Evolutionary conservation across 2,329 filamentous ascomycete species (phyloP).

Genomic region (Xylariomycetidae sp.): DNA sequence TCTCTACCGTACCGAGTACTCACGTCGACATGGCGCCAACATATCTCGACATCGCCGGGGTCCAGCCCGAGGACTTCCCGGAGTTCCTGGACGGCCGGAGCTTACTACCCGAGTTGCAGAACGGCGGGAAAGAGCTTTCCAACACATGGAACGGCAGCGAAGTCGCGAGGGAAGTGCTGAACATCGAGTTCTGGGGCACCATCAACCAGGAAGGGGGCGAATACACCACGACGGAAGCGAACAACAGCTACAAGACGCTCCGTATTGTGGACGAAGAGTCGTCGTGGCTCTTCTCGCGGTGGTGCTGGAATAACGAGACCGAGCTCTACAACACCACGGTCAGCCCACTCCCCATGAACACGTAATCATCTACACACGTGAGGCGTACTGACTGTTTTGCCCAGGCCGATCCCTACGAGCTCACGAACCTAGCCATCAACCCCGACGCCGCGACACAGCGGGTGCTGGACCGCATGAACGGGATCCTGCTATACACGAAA

Average conservation of each 20-base stretch:
- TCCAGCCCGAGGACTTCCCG: conserved; percentile 13
- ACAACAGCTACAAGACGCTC: conserved; percentile 23
- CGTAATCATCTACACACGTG: neutral
- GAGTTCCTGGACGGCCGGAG: conserved; percentile 23
- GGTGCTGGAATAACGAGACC: conserved; percentile 25
- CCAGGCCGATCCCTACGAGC: conserved; percentile 3
- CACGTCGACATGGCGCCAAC: conserved; percentile 24
- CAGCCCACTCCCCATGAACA: too few species aligned
- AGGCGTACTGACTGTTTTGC: neutral
- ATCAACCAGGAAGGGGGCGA: conserved; percentile 11
- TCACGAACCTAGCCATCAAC: conserved; percentile 1
- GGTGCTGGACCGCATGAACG: conserved; percentile 15
- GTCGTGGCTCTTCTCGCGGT: conserved; percentile 19
- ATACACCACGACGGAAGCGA: neutral
- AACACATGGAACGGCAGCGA: conserved; percentile 2
- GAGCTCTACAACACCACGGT: conserved; percentile 22
- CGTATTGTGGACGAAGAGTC: neutral
- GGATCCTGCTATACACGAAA: conserved; percentile 20
- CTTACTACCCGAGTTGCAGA: conserved; percentile 22
- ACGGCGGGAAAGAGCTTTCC: conserved; percentile 5
- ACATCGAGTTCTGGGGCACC: conserved; percentile 21
- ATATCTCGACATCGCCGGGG: conserved; percentile 18
- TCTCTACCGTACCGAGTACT: conserved; percentile 13
- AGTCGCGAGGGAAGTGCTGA: conserved; percentile 14
- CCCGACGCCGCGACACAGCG: neutral